Base-by-base conservation (phyloP, 2,329 filamentous ascomycete species). In the Cryphonectria radicalis region DNA sequence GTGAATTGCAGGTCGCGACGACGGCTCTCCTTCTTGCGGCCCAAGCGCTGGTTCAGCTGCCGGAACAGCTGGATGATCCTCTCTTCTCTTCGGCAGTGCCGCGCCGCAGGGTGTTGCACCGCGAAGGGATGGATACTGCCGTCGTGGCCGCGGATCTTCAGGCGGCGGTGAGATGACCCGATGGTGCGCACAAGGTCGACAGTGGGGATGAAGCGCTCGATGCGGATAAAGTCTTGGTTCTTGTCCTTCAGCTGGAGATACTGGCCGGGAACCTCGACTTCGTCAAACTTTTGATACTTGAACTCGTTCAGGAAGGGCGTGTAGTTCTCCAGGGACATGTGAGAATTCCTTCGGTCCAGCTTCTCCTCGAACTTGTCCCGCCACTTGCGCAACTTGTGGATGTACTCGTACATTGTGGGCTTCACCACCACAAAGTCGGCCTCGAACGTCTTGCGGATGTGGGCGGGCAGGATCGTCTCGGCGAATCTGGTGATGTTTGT, bases 171-270 rank as follows among this genome's bases (percentile, higher is more conserved):
- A 66, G 95, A 98, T 42, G 95, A 92, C 69, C 94, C 94, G 76
- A 97, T 94, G 13, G 92, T 93, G 69, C 96, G 91, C 59, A 99
- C 93, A 67, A 98, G 87, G 76, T 99, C 95, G 28, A 99, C 94
- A 75, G 96, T 93, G 13, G 97, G 95, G 76, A 99, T 83, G 88
- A 99, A 99, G 35, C 95, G 92, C 80, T 99, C 97, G 75, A 99
- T 98, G 63, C 95, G 92, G 75, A 99, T 92, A 79, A 99, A 99
- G 80, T 99, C 96, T 77, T 97, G 94, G 80, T 99, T 99, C 88
- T 98, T 99, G 78, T 99, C 97, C 81, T 96, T 97, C 83, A 98
- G 96, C 79, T 97, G 91, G 74, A 98, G 84, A 80, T 99, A 99
- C 80, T 99, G 96, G 0, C 96, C 96, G 3, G 97, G 97, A 50